phyloP scores from a whole-genome alignment of 1,284 basidiomycete species.

The Melampsora americana region DNA sequence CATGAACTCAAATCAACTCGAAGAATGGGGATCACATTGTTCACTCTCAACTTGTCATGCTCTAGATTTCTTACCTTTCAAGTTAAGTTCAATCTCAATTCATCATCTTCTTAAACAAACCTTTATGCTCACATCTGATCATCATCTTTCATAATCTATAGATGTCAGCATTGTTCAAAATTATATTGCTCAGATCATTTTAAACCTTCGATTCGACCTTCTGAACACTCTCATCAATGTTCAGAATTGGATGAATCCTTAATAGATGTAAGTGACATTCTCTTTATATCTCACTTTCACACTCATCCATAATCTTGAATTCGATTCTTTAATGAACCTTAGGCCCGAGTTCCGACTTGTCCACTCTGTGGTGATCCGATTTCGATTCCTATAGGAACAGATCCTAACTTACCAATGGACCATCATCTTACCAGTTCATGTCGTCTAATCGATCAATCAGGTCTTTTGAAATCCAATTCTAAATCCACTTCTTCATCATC shows the following conservation, averaged over 20 bases:
- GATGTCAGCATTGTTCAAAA: slow-evolving; percentile 39
- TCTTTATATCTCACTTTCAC: background rate
- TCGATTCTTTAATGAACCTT: background rate
- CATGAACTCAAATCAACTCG: slow-evolving; percentile 18
- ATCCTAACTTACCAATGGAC: slow-evolving; percentile 6
- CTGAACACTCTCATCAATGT: background rate
- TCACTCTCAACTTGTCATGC: slow-evolving; percentile 32
- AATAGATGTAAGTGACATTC: background rate
- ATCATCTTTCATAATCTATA: background rate
- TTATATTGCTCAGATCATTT: slow-evolving; percentile 41
- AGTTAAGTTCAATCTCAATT: slow-evolving; percentile 9
- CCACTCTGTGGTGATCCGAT: slow-evolving; percentile 9
- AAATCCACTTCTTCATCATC: too few species aligned
- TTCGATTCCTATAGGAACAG: background rate
- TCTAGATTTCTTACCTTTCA: slow-evolving; percentile 43
- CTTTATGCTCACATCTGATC: background rate
- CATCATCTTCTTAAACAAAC: background rate
- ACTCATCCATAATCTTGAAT: background rate
- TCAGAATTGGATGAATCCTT: background rate
- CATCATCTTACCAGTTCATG: background rate
- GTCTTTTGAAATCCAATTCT: background rate
- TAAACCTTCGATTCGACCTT: slow-evolving; percentile 23
- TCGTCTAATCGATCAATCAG: background rate
- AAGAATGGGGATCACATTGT: slow-evolving; percentile 44
- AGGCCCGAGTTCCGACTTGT: slow-evolving; percentile 3